phyloP scores from a whole-genome alignment of 345 rosid species.

The Linum tenue region DNA sequence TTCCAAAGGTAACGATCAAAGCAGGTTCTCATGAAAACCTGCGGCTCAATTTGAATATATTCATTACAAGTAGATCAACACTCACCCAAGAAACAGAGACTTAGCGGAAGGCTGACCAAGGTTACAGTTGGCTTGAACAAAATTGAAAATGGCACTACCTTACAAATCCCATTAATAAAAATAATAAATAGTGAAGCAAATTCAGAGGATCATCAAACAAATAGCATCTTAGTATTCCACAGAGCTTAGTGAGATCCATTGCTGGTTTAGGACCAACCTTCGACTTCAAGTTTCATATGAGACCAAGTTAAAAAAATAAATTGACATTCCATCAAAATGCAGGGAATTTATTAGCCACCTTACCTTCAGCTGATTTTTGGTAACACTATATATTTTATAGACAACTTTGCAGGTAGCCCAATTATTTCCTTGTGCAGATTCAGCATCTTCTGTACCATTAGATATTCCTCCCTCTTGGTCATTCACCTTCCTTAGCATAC shows the following conservation, averaged over 20 bases:
- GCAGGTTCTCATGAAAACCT: slow-evolving; percentile 74
- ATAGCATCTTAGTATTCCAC: not conserved
- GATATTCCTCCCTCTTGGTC: slow-evolving; percentile 8
- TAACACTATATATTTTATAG: slow-evolving; percentile 55
- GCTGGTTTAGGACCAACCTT: not conserved
- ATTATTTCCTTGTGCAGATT: slow-evolving; percentile 20
- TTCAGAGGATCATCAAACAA: not conserved
- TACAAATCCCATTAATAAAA: not conserved
- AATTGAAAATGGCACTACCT: not conserved
- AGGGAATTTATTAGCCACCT: not conserved
- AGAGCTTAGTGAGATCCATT: not conserved
- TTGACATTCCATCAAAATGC: not conserved
- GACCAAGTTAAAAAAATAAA: no score
- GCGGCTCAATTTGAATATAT: not conserved
- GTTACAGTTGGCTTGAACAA: not conserved
- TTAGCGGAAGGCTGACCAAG: no score
- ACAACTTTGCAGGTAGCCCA: slow-evolving; percentile 30
- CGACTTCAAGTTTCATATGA: no score
- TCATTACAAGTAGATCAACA: no score
- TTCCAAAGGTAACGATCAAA: slow-evolving; percentile 56
- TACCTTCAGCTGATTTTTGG: slow-evolving; percentile 77
- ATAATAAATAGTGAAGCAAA: not conserved
- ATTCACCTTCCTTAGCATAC: slow-evolving; percentile 15
- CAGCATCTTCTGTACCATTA: slow-evolving; percentile 11
- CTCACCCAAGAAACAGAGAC: no score